Base-by-base conservation (phyloP, 202 grass and related monocot species). In the Setaria italica region DNA sequence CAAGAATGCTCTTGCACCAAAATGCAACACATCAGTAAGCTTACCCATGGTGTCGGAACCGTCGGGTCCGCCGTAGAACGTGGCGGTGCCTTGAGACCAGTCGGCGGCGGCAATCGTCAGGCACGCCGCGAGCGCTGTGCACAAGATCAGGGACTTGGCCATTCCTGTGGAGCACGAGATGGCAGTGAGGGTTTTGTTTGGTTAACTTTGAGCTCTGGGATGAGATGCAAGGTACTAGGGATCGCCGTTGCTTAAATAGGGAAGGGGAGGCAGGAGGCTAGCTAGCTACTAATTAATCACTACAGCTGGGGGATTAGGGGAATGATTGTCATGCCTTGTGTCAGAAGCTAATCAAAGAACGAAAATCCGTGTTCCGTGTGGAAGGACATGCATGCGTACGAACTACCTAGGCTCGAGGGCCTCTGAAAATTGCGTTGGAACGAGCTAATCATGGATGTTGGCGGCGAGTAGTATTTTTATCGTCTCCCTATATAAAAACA, bases 21-120 rank as follows among this genome's bases (percentile, higher is more conserved):
- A 33, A 51, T 33, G 43, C 13, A 72, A 17, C 49, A 3, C 17
- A 20, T 55, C 7, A n/a, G 1, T 5, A 14, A 63, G 13, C 9
- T 56, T 76, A 76, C 73, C 53, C 77, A 79, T 79, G 9, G 77
- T 79, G 42, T 60, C 59, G 60, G 77, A 65, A 5, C 59, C 77
- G 77, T 79, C 77, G 1, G 0, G 2, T 47, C 77, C 77, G 42
- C 77, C 77, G 29, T 79, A 79, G 77, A 79, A 79, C 29, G 77
- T 79, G 4, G 77, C 25, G 2, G 73, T 47, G 59, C 59, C 77
- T 6, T 17, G 29, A 46, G 35, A 43, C 74, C 20, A 59, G 11
- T 9, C n/a, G 6, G 75, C 75, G 7, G 39, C 39, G n/a, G 37
- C 75, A 13, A 19, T 4, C 5, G 73, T 11, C 53, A 76, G 51